A percentile compares a stretch with the other conserved stretches of the same genome.
Conservation (phyloP, 2,329 filamentous ascomycete species). For the Fusarium fujikuroi region DNA sequence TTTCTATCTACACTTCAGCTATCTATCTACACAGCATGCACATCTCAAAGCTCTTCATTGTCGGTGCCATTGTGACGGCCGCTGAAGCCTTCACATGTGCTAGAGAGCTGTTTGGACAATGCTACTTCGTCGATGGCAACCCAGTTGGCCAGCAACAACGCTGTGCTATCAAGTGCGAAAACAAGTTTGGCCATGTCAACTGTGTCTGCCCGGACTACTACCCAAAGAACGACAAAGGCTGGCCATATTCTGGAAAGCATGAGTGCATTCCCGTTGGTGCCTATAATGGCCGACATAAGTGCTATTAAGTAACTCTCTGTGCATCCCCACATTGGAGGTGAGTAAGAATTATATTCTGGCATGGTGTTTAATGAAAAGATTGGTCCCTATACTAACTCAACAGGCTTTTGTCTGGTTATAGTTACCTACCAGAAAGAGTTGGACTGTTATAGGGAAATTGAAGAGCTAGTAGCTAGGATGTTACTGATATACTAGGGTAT, state of each 20-base stretch:
- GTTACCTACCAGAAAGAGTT: neutral
- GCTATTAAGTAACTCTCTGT: neutral
- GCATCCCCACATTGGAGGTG: accelerated
- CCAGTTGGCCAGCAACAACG: neutral
- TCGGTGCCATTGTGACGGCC: neutral
- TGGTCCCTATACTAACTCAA: neutral
- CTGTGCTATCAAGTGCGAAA: neutral
- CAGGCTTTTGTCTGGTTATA: neutral
- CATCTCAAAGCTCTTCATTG: neutral
- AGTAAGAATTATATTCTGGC: neutral
- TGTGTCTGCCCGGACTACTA: neutral
- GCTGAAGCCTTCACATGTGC: neutral
- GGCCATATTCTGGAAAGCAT: neutral
- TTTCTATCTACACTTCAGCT: neutral
- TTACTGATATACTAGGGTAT: neutral
- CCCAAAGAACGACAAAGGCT: neutral
- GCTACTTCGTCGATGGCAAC: neutral
- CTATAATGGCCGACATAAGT: neutral
- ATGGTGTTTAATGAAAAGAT: neutral
- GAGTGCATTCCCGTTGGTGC: neutral
- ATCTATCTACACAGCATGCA: neutral
- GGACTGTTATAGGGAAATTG: neutral
- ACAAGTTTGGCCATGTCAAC: neutral
- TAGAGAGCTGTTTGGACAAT: neutral
- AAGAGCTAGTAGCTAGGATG: neutral